These are phyloP conservation scores for Nicotiana tomentosiformis DNA, from an alignment of 257 asterid species.

Conservation along the genomic window DNA sequence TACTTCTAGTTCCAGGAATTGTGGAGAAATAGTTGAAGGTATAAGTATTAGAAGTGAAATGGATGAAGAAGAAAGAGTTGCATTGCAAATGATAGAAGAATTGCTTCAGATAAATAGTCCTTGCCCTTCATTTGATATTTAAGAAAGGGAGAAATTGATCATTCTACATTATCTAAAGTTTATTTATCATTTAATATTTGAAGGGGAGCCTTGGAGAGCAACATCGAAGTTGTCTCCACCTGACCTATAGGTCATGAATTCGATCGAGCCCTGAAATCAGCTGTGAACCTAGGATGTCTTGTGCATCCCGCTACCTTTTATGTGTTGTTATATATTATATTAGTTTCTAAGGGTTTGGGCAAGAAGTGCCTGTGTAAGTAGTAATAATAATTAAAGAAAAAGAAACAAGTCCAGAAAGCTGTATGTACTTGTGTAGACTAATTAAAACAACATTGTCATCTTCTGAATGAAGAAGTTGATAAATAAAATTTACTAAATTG, in stretches of 20 bases:
- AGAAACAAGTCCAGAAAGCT: neutral
- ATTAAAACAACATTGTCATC: neutral
- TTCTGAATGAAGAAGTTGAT: neutral
- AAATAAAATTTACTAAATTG: neutral
- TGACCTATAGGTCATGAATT: too few relatives aligned
- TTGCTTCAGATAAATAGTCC: constrained; percentile 46
- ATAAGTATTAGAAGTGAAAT: constrained; percentile 24
- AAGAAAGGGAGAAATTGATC: neutral
- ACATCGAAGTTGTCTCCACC: too few relatives aligned
- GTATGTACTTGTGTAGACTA: neutral
- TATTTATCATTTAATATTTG: neutral
- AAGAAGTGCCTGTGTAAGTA: neutral
- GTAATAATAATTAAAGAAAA: neutral
- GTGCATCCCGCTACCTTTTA: neutral
- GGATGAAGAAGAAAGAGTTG: constrained; percentile 66
- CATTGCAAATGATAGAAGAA: constrained; percentile 83
- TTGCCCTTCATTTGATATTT: neutral
- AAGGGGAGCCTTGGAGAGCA: too few relatives aligned
- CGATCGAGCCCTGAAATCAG: too few relatives aligned
- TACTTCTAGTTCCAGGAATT: neutral
- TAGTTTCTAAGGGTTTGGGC: neutral
- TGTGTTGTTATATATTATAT: neutral
- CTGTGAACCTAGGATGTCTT: too few relatives aligned
- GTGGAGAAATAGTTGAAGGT: neutral
- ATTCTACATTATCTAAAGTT: neutral